phyloP scores from a whole-genome alignment of 768 basidiomycete genomes.

The Rhizopogon vesiculosus region DNA sequence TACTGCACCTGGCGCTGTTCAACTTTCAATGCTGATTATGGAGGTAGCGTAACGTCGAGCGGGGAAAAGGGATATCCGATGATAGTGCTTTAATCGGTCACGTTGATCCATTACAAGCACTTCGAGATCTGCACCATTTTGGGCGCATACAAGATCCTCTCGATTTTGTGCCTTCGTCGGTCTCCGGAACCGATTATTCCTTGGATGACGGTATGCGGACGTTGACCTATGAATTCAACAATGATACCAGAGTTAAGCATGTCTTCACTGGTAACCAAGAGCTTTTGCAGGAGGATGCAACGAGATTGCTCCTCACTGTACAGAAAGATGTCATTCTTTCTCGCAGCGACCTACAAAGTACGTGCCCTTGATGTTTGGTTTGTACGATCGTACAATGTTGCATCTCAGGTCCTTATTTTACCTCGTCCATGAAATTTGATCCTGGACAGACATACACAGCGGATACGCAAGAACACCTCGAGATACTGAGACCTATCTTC shows the following conservation, averaged over 20 bases:
- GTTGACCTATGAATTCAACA: conserved; percentile 17
- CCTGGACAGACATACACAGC: not conserved
- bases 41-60: not conserved
- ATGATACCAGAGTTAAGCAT: conserved; percentile 30
- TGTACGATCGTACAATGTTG: not conserved
- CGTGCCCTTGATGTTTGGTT: conserved; percentile 3
- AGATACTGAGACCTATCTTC: conserved; percentile 21
- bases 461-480: conserved; percentile 3
- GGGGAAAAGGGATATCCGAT: conserved; percentile 7
- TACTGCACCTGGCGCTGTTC: not conserved
- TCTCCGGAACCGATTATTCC: conserved; percentile 5
- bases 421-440: conserved; percentile 13
- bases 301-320: conserved; percentile 31
- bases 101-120: conserved; percentile 13
- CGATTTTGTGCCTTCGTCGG: conserved; percentile 11
- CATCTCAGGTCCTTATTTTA: conserved; percentile 24
- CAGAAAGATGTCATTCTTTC: conserved; percentile 29
- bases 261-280: conserved; percentile 45
- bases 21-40: conserved; percentile 8
- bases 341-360: conserved; percentile 17
- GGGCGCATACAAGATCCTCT: conserved; percentile 13
- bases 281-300: conserved; percentile 35
- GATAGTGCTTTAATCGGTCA: conserved; percentile 9
- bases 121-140: conserved; percentile 17
- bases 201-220: conserved; percentile 30